These are phyloP conservation scores for Auriscalpium orientale DNA, from an alignment of 768 basidiomycete species.

Conservation along the genomic window DNA sequence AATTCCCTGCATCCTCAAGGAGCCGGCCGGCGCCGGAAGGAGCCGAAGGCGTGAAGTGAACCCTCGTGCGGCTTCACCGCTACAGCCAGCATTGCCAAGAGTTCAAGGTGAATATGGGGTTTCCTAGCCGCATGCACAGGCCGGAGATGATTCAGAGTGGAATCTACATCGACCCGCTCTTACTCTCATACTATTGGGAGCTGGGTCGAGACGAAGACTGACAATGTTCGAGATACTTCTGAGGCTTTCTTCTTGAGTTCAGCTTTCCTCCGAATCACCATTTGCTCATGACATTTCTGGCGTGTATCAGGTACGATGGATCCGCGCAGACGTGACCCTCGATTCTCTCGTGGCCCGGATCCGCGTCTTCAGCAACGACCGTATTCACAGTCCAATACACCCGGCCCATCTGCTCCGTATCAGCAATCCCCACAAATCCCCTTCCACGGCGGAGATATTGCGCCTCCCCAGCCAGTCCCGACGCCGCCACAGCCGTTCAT, in stretches of 20 bases:
- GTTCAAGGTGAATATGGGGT: slow-evolving; percentile 5
- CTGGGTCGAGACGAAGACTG: slow-evolving; percentile 71
- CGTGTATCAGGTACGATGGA: slow-evolving; percentile 45
- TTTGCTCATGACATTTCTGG: slow-evolving; percentile 9
- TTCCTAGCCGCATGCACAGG: background rate
- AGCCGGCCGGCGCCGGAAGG: too few relatives aligned
- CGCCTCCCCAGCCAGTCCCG: slow-evolving; percentile 1
- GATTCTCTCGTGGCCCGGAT: slow-evolving; percentile 59
- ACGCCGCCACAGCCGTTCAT: slow-evolving; percentile 17
- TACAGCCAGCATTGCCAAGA: too few relatives aligned
- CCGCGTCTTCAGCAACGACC: slow-evolving; percentile 48
- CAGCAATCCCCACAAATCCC: background rate
- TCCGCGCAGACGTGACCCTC: slow-evolving; percentile 76
- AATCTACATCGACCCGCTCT: slow-evolving; percentile 62
- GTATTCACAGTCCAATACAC: slow-evolving; percentile 21
- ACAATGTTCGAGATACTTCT: slow-evolving; percentile 91
- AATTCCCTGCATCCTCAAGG: too few relatives aligned
- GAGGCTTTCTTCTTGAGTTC: slow-evolving; percentile 33
- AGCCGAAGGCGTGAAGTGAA: too few relatives aligned
- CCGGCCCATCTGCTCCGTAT: slow-evolving; percentile 8
- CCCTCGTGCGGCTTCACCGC: too few relatives aligned
- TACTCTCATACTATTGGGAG: slow-evolving; percentile 13
- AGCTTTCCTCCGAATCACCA: background rate
- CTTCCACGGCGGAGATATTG: background rate
- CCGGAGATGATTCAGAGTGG: slow-evolving; percentile 89